Percentiles rank a stretch among this genome's conserved stretches.
Conservation (phyloP, 2,329 filamentous ascomycete species). For the Clarireedia monteithiana region DNA sequence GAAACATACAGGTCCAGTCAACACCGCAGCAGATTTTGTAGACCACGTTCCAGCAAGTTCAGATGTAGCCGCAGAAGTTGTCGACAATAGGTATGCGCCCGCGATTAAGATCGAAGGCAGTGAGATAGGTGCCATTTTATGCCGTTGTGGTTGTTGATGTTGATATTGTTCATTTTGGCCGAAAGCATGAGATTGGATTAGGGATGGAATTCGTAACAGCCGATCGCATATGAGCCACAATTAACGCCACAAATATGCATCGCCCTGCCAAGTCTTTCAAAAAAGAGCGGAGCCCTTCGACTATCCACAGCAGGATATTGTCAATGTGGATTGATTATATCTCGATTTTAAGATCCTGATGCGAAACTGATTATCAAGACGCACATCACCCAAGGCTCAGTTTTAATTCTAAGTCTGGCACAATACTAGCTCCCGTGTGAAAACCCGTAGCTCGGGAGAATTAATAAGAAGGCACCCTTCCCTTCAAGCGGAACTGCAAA, state of each 20-base stretch:
- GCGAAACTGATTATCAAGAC: too few relatives aligned
- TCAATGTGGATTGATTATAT: too few relatives aligned
- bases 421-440: too few relatives aligned
- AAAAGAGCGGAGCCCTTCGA: too few relatives aligned
- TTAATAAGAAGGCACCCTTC: not conserved
- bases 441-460: too few relatives aligned
- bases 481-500: too few relatives aligned
- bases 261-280: too few relatives aligned
- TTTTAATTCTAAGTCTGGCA: too few relatives aligned
- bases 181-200: constrained; percentile 1
- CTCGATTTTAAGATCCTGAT: too few relatives aligned
- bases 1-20: constrained; percentile 57
- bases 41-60: constrained; percentile 64
- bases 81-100: constrained; percentile 20
- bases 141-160: constrained; percentile 10
- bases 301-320: too few relatives aligned
- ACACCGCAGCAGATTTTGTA: constrained; percentile 59
- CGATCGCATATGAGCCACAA: constrained; percentile 1
- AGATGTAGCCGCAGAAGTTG: constrained; percentile 35
- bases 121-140: constrained; percentile 26
- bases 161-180: not conserved
- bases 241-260: not conserved
- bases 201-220: constrained; percentile 7
- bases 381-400: too few relatives aligned
- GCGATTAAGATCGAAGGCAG: constrained; percentile 31